Evolutionary conservation across 1,284 basidiomycete species (phyloP).

Genomic region (Moniliophthora roreri): DNA sequence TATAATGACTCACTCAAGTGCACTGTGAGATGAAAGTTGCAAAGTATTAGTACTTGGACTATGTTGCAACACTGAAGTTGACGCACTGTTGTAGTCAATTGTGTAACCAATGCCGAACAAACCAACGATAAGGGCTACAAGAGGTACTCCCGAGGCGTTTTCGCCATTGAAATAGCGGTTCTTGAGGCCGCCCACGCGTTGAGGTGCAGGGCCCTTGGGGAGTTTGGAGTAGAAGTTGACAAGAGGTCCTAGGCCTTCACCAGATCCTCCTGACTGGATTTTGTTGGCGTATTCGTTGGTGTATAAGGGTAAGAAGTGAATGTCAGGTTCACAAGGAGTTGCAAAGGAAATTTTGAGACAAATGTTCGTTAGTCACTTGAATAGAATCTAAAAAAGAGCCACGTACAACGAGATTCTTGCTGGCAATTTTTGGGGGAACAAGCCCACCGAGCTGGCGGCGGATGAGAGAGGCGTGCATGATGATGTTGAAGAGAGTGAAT

Average conservation of each 20-base stretch:
- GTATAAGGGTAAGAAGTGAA: background rate
- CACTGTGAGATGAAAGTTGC: constrained; percentile 24
- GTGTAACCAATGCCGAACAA: constrained; percentile 87
- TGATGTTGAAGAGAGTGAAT: constrained; percentile 19
- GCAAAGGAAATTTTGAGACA: background rate
- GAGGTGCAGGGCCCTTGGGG: constrained; percentile 76
- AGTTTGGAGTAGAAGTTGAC: constrained; percentile 95
- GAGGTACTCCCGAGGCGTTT: constrained; percentile 79
- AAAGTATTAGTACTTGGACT: constrained; percentile 26
- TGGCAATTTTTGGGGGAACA: constrained; percentile 94
- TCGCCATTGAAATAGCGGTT: constrained; percentile 80
- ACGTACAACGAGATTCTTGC: constrained; percentile 83
- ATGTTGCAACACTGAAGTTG: constrained; percentile 1
- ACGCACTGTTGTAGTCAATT: constrained; percentile 90
- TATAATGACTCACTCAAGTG: constrained; percentile 31
- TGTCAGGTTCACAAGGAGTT: background rate
- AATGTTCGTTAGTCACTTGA: background rate
- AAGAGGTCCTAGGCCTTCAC: constrained; percentile 78
- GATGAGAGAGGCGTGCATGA: constrained; percentile 82
- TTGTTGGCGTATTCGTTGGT: background rate
- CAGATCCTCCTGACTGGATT: constrained; percentile 71
- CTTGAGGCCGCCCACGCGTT: constrained; percentile 69
- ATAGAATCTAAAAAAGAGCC: background rate
- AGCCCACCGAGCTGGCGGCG: constrained; percentile 81
- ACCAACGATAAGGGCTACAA: constrained; percentile 72